Base-by-base conservation (phyloP, 306 rosid genomes). In the Trifolium dubium region DNA sequence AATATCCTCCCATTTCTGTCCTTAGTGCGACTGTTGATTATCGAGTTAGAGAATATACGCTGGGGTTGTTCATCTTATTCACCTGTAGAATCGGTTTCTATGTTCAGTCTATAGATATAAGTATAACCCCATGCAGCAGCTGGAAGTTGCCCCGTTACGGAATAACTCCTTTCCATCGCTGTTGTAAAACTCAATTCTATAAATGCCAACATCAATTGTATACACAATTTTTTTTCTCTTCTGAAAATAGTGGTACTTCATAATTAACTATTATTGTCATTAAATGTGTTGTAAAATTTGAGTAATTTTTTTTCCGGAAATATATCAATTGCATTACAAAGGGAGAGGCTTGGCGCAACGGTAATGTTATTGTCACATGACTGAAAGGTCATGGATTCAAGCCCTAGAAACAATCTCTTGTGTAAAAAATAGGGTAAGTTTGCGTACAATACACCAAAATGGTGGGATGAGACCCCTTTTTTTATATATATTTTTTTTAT, bases 61-160 rank as follows among this genome's bases (percentile, higher is more conserved):
- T 54, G 72, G 61, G 61, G 28, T 6, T 13, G 46, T 74, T 55
- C 35, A 46, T 78, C 69, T 68, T 61, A 53, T 47, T 62, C 72
- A 53, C 41, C 43, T 73, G 41, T 43, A 28, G 79, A 67, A 67
- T 60, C 2, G 55, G 56, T 5, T 68, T 59, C 23, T 46, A 54
- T 79, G 31, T 58, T 41, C 50, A 40, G n/a, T 51, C 67, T 50
- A 35, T 30, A 63, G 41, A 32, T 49, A 64, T 58, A 44, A 50
- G 23, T 49, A 64, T 58, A 44, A 50, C 9, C 15, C 44, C 75
- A 58, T 81, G 79, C 72, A 66, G 15, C 50, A 3, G 77, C 76
- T 32, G 51, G 73, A 70, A 46, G 49, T 49, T 29, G 18, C 65
- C 32, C 49, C 53, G 31, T 65, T 41, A 31, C 11, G 47, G 60